phyloP scores from a whole-genome alignment of 768 basidiomycete genomes.

The Tubosaeta sp. region DNA sequence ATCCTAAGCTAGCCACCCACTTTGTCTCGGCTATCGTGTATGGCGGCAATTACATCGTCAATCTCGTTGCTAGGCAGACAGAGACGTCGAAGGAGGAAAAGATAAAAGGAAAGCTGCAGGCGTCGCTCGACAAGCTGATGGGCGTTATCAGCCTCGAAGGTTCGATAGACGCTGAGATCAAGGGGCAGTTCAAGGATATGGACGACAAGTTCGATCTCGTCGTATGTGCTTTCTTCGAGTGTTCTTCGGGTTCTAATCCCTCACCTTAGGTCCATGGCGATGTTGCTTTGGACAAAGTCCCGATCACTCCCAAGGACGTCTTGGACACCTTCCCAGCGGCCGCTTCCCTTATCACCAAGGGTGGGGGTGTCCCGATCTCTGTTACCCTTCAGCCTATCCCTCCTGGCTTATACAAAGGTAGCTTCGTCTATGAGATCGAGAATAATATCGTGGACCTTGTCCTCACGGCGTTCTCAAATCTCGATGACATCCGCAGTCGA shows the following conservation, averaged over 20 bases:
- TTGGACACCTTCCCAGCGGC: neutral
- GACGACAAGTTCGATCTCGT: neutral
- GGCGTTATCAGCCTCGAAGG: too few relatives aligned
- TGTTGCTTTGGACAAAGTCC: neutral
- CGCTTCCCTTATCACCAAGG: neutral
- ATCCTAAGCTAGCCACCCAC: too few relatives aligned
- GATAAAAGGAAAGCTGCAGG: too few relatives aligned
- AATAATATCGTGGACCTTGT: too few relatives aligned
- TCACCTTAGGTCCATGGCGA: neutral
- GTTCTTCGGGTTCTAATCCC: too few relatives aligned
- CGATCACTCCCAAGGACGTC: neutral
- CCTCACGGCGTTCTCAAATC: neutral
- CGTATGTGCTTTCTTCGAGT: neutral
- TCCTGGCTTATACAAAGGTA: neutral
- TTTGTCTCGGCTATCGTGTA: too few relatives aligned
- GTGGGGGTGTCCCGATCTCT: neutral
- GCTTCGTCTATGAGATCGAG: neutral
- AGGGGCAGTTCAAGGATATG: neutral
- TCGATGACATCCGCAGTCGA: neutral
- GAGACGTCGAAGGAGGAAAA: too few relatives aligned
- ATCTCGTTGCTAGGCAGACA: too few relatives aligned
- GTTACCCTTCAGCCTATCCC: neutral
- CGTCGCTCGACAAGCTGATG: too few relatives aligned
- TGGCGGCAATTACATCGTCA: too few relatives aligned
- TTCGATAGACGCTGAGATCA: too few relatives aligned